phyloP scores from a whole-genome alignment of 352 stramenopile genomes.

The Globisporangium perplexum region DNA sequence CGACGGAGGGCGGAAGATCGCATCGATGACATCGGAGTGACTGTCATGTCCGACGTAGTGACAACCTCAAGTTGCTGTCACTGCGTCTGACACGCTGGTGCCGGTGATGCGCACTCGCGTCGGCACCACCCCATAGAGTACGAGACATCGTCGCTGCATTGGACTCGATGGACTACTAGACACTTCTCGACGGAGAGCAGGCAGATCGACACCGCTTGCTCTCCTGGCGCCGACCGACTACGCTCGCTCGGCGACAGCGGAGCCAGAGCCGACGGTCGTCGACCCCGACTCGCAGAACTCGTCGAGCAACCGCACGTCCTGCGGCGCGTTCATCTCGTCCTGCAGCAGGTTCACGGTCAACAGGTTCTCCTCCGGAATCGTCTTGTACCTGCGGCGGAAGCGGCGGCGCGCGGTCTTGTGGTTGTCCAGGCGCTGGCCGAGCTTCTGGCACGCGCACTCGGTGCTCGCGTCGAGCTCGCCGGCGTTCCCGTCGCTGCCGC shows the following conservation, averaged over 20 bases:
- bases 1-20: too few species aligned
- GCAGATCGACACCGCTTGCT: too few species aligned
- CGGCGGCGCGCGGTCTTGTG: constrained; percentile 14
- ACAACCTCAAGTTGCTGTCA: too few species aligned
- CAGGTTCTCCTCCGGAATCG: constrained; percentile 17
- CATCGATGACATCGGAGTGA: too few species aligned
- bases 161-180: too few species aligned
- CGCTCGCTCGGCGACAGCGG: not conserved
- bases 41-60: too few species aligned
- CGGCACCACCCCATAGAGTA: too few species aligned
- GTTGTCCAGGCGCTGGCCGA: constrained; percentile 26
- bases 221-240: not conserved
- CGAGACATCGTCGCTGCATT: too few species aligned
- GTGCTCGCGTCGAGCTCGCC: constrained; percentile 6
- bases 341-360: constrained; percentile 33
- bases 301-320: constrained; percentile 3
- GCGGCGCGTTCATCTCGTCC: constrained; percentile 3
- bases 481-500: not conserved
- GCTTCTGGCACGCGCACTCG: constrained; percentile 20
- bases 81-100: too few species aligned
- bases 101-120: too few species aligned
- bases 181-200: too few species aligned
- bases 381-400: constrained; percentile 16
- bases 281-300: constrained; percentile 1
- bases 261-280: not conserved